Evolutionary conservation across 1,284 basidiomycete genomes (phyloP), one percentile per base, ranked within the genome.

Genomic region (Chiua sp.): DNA sequence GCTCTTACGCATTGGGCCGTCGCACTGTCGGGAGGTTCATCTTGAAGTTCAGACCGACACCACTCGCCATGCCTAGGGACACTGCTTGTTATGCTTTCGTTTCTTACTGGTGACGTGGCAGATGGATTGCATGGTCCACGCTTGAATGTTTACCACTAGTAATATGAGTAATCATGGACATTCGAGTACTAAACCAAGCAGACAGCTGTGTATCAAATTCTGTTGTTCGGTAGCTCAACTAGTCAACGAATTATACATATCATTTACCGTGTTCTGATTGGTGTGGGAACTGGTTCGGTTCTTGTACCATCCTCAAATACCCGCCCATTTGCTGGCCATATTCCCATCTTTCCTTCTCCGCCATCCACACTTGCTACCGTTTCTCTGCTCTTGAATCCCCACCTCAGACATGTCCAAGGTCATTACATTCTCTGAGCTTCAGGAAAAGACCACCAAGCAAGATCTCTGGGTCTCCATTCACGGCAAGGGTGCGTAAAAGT

Each of bases 391-490:
- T 51, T 33, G n/a, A 44, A 55, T 63, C 61, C 64, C 60, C 76
- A 54, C 58, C 47, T 11, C 44, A 61, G 54, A 55, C 57, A 82
- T 82, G 78, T 69, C 79, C 64, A 90, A 86, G 75, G 78, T 84
- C 62, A 77, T 93, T 76, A 89, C 88, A 63, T 79, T 84, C 75
- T 87, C 88, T 48, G 85, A 93, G 75, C 87, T 96, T 75, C 86
- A 92, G 71, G 80, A 83, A 60, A 85, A 96, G 84, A 85, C 78
- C 67, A 81, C 82, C 57, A 91, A 91, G 77, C 86, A 93, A 62
- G 87, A 80, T 69, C 79, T 95, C 65, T 96, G 88, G 78, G 74
- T 96, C 72, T 85, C 96, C 68, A 79, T 98, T 68, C 86, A 91
- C 74, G 88, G 87, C 71, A 96, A 96, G 76, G 93, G 92, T 93